These are phyloP conservation scores for Rhizophagus prolifer DNA, from an alignment of 192 early-diverging fungal species.

Conservation along the genomic window DNA sequence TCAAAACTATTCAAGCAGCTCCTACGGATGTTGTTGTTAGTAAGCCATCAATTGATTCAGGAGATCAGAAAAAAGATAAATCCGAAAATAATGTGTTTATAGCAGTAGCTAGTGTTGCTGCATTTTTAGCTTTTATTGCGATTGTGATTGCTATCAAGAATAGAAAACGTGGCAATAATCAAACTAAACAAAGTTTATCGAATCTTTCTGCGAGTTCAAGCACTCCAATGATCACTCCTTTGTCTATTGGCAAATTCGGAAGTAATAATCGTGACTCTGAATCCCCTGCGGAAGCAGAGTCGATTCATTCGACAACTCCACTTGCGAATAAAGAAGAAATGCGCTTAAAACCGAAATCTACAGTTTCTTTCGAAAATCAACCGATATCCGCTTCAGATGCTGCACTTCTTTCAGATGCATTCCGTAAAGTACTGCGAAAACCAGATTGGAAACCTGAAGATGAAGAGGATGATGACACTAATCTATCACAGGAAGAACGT, in stretches of 20 bases:
- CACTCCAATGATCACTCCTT: slow-evolving; percentile 16
- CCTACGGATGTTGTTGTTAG: background rate
- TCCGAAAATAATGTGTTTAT: background rate
- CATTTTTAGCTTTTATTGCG: background rate
- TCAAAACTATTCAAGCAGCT: background rate
- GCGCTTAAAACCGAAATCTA: background rate
- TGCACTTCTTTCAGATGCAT: slow-evolving; percentile 16
- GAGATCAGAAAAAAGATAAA: background rate
- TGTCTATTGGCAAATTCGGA: background rate
- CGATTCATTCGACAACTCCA: slow-evolving; percentile 2
- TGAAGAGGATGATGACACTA: background rate
- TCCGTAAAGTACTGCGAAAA: slow-evolving; percentile 14
- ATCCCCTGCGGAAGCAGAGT: background rate
- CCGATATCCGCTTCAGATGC: slow-evolving; percentile 11
- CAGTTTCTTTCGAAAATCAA: background rate
- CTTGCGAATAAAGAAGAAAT: slow-evolving; percentile 1
- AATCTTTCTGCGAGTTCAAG: background rate
- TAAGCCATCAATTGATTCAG: background rate
- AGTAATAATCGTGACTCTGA: background rate
- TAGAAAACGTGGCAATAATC: background rate
- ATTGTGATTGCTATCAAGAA: background rate
- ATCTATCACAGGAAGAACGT: slow-evolving; percentile 8
- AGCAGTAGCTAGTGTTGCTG: background rate
- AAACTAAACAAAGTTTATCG: background rate
- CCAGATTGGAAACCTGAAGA: slow-evolving; percentile 14